A percentile compares a stretch with the other conserved stretches of the same genome.
Evolutionary conservation across 129 eudicot genomes (phyloP).

Genomic region (Logfia minima): DNA sequence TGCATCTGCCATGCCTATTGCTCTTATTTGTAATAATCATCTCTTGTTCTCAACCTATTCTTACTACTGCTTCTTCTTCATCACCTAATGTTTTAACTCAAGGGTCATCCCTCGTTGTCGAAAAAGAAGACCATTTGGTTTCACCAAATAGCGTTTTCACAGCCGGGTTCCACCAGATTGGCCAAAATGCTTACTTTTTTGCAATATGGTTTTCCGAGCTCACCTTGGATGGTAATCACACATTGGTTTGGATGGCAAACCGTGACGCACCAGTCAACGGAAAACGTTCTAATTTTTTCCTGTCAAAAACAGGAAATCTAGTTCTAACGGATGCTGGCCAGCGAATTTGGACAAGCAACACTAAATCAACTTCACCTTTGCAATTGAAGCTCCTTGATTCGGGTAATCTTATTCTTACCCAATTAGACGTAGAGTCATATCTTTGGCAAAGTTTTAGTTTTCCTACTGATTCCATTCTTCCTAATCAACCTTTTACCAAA

Average conservation of each 20-base stretch:
- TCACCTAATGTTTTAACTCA: neutral
- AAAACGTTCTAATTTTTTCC: slow-evolving; percentile 25
- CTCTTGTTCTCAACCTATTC: neutral
- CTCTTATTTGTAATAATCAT: neutral
- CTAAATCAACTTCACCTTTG: slow-evolving; percentile 14
- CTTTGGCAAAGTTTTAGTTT: slow-evolving; percentile 1
- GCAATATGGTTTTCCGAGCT: slow-evolving; percentile 42
- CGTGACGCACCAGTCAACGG: slow-evolving; percentile 45
- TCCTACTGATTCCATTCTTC: neutral
- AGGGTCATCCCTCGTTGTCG: slow-evolving; percentile 36
- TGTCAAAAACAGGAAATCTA: slow-evolving; percentile 36
- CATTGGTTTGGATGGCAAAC: slow-evolving; percentile 45
- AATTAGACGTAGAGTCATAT: neutral
- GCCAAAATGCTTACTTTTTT: slow-evolving; percentile 43
- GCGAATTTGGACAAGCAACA: slow-evolving; percentile 31
- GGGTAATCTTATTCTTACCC: slow-evolving; percentile 1
- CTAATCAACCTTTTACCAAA: neutral
- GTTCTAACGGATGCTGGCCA: slow-evolving; percentile 27
- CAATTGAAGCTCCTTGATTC: slow-evolving; percentile 1
- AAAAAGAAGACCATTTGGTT: slow-evolving; percentile 22
- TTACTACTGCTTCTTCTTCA: neutral
- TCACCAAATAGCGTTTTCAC: slow-evolving; percentile 42
- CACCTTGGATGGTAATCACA: neutral
- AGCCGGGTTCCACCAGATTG: slow-evolving; percentile 44
- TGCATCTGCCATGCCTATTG: neutral